phyloP scores from a whole-genome alignment of 441 rosid genomes.

The Hura crepitans region DNA sequence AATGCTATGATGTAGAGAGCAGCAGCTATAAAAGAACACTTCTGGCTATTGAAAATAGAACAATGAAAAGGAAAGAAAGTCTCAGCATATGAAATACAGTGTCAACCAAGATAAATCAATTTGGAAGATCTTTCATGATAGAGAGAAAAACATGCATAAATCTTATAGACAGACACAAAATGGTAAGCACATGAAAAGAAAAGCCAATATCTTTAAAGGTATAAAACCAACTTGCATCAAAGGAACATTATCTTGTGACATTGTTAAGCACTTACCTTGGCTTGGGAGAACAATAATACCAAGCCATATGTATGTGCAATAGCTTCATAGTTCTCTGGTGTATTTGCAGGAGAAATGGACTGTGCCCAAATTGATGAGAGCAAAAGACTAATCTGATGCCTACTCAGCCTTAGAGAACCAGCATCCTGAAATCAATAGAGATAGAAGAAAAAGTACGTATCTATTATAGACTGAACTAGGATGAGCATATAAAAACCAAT shows the following conservation, averaged over 20 bases:
- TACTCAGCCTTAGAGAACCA: slow-evolving; percentile 60
- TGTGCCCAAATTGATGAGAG: slow-evolving; percentile 78
- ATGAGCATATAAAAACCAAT: slow-evolving; percentile 15
- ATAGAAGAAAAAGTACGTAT: slow-evolving; percentile 15
- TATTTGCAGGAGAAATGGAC: slow-evolving; percentile 60
- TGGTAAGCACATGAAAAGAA: not conserved
- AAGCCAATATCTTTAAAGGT: not conserved
- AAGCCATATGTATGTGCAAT: slow-evolving; percentile 73
- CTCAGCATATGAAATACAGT: not conserved
- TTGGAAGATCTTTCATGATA: not conserved
- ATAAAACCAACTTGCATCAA: not conserved
- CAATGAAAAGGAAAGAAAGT: not conserved
- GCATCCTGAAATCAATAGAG: slow-evolving; percentile 39
- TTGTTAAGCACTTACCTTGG: slow-evolving; percentile 47
- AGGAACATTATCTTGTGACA: slow-evolving; percentile 3
- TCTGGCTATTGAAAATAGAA: not conserved
- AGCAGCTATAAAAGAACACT: not conserved
- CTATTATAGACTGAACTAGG: slow-evolving; percentile 2
- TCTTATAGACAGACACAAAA: not conserved
- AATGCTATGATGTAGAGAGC: not conserved
- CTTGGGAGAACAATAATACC: slow-evolving; percentile 61
- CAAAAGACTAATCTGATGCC: slow-evolving; percentile 67
- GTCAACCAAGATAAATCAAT: not conserved
- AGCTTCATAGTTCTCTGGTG: slow-evolving; percentile 72
- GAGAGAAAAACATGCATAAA: slow-evolving; percentile 7